Conservation (phyloP, 352 stramenopile species). For the Globisporangium carolinianum region DNA sequence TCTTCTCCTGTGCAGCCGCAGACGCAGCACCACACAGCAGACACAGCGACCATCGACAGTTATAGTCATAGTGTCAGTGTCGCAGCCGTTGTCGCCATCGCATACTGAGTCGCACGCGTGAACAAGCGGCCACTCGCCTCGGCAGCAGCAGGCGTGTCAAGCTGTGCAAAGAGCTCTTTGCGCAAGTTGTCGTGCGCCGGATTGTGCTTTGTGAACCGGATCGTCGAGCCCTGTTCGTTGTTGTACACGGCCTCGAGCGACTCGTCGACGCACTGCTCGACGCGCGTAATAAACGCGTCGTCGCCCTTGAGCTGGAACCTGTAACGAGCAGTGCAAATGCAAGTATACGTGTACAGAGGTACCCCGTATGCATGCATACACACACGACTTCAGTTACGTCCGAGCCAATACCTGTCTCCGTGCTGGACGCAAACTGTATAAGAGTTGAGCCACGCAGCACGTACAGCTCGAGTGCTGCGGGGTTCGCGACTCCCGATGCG, state of each 20-base stretch:
- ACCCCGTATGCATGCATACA: background rate
- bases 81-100: no score
- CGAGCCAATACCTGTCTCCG: background rate
- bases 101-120: no score
- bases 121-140: no score
- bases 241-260: constrained; percentile 92
- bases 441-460: constrained; percentile 4
- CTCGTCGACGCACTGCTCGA: constrained; percentile 89
- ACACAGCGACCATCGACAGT: no score
- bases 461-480: constrained; percentile 81
- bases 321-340: background rate
- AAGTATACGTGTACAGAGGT: no score
- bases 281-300: constrained; percentile 78
- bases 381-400: background rate
- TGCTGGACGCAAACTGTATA: no score
- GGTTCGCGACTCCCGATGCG: constrained; percentile 60
- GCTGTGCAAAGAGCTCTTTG: constrained; percentile 71
- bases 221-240: constrained; percentile 88
- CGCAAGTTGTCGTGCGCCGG: constrained; percentile 74
- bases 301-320: constrained; percentile 81
- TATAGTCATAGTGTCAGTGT: no score
- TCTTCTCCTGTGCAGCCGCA: no score
- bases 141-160: constrained; percentile 18
- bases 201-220: constrained; percentile 81
- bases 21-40: no score